phyloP scores from a whole-genome alignment of 2,329 filamentous ascomycete genomes.

The Exophiala phaeomuriformis region DNA sequence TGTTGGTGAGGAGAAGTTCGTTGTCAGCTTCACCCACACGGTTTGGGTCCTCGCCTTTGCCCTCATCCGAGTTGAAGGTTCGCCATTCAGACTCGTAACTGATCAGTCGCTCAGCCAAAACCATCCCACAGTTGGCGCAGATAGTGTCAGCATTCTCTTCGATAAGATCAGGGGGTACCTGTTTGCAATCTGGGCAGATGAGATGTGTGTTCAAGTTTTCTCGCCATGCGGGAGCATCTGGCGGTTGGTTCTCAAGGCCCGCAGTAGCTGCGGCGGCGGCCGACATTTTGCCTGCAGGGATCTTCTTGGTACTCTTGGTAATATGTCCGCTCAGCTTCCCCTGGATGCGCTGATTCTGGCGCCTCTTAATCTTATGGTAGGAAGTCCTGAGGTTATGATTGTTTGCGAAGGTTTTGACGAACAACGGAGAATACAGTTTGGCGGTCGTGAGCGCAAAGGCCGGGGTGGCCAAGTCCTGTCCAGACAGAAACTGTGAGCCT shows the following conservation, averaged over 20 bases:
- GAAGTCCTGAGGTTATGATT: constrained; percentile 42
- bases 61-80: constrained; percentile 97
- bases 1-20: constrained; percentile 70
- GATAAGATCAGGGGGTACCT: constrained; percentile 81
- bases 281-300: constrained; percentile 31
- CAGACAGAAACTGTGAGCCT: constrained; percentile 6
- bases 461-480: constrained; percentile 8
- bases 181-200: constrained; percentile 84
- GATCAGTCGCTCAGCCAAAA: constrained; percentile 83
- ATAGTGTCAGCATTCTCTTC: constrained; percentile 93
- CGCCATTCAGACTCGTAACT: constrained; percentile 97
- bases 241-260: constrained; percentile 37
- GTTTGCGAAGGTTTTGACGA: constrained; percentile 51
- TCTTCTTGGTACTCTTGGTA: constrained; percentile 18
- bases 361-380: constrained; percentile 40
- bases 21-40: constrained; percentile 95
- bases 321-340: constrained; percentile 26
- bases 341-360: constrained; percentile 32
- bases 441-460: constrained; percentile 35
- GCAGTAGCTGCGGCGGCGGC: constrained; percentile 30
- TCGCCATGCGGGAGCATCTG: constrained; percentile 48
- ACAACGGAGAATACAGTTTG: constrained; percentile 67
- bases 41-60: constrained; percentile 82
- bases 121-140: constrained; percentile 83
- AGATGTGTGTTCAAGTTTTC: constrained; percentile 82